Base-by-base conservation (phyloP, 2,329 filamentous ascomycete species). In the Scedosporium boydii region DNA sequence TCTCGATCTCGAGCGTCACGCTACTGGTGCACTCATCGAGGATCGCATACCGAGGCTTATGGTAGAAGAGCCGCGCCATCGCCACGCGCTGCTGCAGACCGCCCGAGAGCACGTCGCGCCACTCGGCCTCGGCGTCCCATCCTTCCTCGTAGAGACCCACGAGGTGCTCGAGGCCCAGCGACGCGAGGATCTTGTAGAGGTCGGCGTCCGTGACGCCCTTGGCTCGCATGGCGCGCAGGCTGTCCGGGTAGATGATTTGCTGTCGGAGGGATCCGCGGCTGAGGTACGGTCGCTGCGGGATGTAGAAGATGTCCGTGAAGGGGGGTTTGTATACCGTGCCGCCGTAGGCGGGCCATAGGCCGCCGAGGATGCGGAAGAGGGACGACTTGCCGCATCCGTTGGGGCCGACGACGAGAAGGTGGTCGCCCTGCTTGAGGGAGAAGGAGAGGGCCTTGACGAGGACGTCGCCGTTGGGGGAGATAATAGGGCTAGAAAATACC, bases 351-450 rank as follows among this genome's bases (percentile, higher is more conserved):
- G 95, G 95, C 95, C 95, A 99, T 2, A 99, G 81, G 0, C 95
- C 95, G 65, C 95, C 95, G 1, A 99, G 84, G 68, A 99, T 99
- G 44, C 95, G 87, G 83, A 99, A 99, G 3, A 99, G 82, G 16
- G 90, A 96, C 0, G 91, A 96, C 75, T 99, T 99, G 51, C 95
- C 95, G 74, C 95, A 99, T 44, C 95, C 95, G 72, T 99, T 99
- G 23, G 95, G 95, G 1, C 95, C 95, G 51, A 98, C 90, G 51
- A 99, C 95, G 44, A 99, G 85, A 6, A 99, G 83, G 69, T 99
- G 95, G 64, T 96, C 91, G 62, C 92, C 91, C 1, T 89, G 88
- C 62, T 87, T 84, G 65, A 99, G 90, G 29, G 87, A 86, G 77
- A 99, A 99, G 42, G 90, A 95, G 4, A 99, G 82, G 21, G 88